A percentile compares a stretch with the other conserved stretches of the same genome.
These are phyloP conservation scores for Myxozyma sirexii DNA, from an alignment of 805 yeast species.

Conservation along the genomic window DNA sequence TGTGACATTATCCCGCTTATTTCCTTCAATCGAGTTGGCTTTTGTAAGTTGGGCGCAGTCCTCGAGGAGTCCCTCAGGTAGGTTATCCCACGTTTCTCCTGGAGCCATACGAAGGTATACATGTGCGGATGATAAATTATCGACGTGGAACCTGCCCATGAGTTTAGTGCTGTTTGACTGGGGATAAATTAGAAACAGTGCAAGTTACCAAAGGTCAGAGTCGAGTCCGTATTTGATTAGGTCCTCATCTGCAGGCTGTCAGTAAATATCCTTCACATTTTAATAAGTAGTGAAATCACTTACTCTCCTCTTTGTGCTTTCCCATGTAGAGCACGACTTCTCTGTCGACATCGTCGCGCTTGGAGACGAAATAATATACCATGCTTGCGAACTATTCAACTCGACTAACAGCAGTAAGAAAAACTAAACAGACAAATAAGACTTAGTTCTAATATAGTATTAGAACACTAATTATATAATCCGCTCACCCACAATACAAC, in stretches of 20 bases:
- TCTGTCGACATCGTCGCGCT: conserved; percentile 42
- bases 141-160: conserved; percentile 62
- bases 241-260: conserved; percentile 47
- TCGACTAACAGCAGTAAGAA: no score
- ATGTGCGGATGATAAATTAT: conserved; percentile 75
- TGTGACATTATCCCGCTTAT: conserved; percentile 65
- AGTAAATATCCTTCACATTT: no score
- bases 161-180: not conserved
- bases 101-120: conserved; percentile 63
- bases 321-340: conserved; percentile 63
- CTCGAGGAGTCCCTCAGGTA: conserved; percentile 55
- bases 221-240: conserved; percentile 65
- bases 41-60: conserved; percentile 74
- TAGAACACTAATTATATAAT: no score
- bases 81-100: conserved; percentile 49
- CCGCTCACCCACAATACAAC: no score
- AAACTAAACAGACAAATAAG: no score
- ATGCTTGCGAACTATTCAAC: conserved; percentile 35
- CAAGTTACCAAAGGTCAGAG: conserved; percentile 67
- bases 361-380: conserved; percentile 52
- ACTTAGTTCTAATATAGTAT: no score
- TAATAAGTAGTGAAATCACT: no score
- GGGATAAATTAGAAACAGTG: no score
- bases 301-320: conserved; percentile 68
- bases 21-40: conserved; percentile 75